These are phyloP conservation scores for Schwanniomyces pseudopolymorphus DNA, from an alignment of 805 yeast species.

Conservation along the genomic window DNA sequence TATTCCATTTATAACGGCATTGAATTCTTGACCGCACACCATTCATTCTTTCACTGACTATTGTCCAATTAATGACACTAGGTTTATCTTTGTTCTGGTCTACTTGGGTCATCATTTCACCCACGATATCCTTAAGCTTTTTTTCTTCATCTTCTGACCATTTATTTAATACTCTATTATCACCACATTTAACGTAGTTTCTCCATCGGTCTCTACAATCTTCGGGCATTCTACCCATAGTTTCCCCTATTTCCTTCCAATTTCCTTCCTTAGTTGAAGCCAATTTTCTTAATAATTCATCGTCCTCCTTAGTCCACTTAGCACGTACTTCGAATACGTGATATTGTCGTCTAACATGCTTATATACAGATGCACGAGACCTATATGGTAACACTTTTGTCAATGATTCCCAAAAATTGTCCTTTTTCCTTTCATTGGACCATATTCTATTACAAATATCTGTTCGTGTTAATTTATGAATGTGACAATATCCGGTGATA, in stretches of 20 bases:
- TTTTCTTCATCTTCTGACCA: slow-evolving; percentile 80
- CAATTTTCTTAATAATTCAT: slow-evolving; percentile 59
- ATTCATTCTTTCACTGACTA: slow-evolving; percentile 85
- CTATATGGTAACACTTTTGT: slow-evolving; percentile 80
- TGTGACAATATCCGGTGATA: slow-evolving; percentile 63
- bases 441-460: slow-evolving; percentile 84
- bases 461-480: slow-evolving; percentile 59
- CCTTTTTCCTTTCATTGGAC: slow-evolving; percentile 82
- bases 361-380: slow-evolving; percentile 85
- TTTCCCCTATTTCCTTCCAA: slow-evolving; percentile 83
- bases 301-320: slow-evolving; percentile 86
- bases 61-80: slow-evolving; percentile 81
- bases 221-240: slow-evolving; percentile 92
- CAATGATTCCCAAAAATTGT: slow-evolving; percentile 84
- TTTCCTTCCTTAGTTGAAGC: slow-evolving; percentile 72
- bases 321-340: slow-evolving; percentile 88
- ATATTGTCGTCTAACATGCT: slow-evolving; percentile 87
- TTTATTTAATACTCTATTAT: slow-evolving; percentile 67
- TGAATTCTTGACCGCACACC: slow-evolving; percentile 89
- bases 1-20: slow-evolving; percentile 95
- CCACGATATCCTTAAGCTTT: slow-evolving; percentile 39
- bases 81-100: slow-evolving; percentile 11
- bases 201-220: slow-evolving; percentile 97
- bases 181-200: slow-evolving; percentile 91
- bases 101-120: slow-evolving; percentile 15